Evolutionary conservation across 2,329 filamentous ascomycete species (phyloP), one percentile per base, ranked within the genome.

Genomic region (Talaromyces sp.): DNA sequence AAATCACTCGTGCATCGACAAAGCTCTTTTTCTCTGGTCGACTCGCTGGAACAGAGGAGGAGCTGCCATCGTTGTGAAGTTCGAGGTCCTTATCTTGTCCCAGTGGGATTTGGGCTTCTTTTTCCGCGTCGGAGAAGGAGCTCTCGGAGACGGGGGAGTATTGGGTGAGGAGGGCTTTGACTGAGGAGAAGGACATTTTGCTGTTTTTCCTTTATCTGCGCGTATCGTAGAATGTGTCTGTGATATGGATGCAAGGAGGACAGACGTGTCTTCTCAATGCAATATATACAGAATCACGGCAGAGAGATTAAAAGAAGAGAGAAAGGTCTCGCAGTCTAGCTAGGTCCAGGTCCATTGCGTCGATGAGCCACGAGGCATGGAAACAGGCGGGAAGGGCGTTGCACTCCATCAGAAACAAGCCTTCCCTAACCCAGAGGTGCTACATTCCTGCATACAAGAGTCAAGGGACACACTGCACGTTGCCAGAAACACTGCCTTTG

Each of bases 1-100:
- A 79, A 8, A 79, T 74, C 25, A 76, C 74, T 7, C 77, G 75
- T 38, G 76, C 75, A 53, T 79, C 76, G 31, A 79, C 70, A 61
- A 74, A 67, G 40, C 43, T 60, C 51, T 61, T 63, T 49, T 65
- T 63, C 54, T 65, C 58, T 5, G 27, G 27, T 15, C 31, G 27
- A 29, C 25, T 59, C 5, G 53, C 22, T 1, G 53, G 34, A 19
- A 45, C 51, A 5, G 54, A 62, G 22, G 43, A 34, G 8, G 13
- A 34, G 7, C 19, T 38, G 15, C 38, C 62, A 54, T 67, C 25
- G 27, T 43, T 31, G 25, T 36, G 38, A n/a, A 43, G 34, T 29
- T 63, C 61, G 8, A 63, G 36, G n/a, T 63, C 61, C 47, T 45
- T 56, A 10, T 31, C 49, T 17, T 63, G 61, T 49, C 63, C 58